Conservation (phyloP, 148 eudicot genomes). For the Tetragonia tetragonoides region DNA sequence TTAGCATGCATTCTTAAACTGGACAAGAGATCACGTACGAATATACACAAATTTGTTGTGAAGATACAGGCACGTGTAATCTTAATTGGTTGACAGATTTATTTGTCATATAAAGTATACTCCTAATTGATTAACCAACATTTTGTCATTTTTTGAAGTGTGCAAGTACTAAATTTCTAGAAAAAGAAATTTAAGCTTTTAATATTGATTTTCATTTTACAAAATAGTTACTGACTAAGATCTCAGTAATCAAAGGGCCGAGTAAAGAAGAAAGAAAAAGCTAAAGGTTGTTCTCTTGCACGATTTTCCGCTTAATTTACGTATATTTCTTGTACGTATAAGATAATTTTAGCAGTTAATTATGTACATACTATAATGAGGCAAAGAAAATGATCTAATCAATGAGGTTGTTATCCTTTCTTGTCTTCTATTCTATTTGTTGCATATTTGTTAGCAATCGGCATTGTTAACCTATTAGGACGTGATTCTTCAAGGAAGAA, state of each 20-base stretch:
- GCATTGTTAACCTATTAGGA: no score
- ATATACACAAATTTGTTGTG: neutral
- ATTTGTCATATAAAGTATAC: neutral
- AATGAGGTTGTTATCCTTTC: neutral
- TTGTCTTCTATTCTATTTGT: neutral
- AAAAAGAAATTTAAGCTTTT: no score
- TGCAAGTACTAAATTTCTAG: no score
- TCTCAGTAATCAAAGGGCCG: neutral
- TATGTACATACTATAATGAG: neutral
- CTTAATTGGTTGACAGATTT: neutral
- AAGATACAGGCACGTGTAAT: neutral
- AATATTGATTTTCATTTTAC: no score
- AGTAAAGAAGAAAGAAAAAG: neutral
- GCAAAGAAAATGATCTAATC: constrained; percentile 1
- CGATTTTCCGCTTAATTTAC: neutral
- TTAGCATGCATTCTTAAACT: neutral
- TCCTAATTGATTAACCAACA: neutral
- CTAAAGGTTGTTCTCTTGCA: neutral
- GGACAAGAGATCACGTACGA: neutral
- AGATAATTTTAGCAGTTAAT: neutral
- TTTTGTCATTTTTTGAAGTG: neutral
- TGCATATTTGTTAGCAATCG: neutral
- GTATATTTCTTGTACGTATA: neutral
- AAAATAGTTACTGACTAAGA: no score
- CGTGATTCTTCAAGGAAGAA: neutral